Evolutionary conservation across 306 rosid genomes (phyloP).

Genomic region (Lathyrus tuberosus): DNA sequence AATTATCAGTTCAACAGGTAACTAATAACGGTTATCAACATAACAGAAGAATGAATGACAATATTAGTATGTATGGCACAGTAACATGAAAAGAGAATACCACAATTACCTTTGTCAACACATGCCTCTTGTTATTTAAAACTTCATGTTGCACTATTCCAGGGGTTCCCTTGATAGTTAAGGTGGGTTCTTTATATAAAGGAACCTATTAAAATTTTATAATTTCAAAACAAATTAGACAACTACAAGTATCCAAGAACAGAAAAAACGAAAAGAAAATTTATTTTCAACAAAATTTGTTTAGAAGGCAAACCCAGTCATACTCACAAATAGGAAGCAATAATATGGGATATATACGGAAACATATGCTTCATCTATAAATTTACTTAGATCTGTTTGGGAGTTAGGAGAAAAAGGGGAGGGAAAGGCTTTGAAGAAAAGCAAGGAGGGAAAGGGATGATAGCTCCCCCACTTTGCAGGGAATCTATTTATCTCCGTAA

Average conservation of each 20-base stretch:
- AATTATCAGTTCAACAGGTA: constrained; percentile 37
- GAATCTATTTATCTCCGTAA: not conserved
- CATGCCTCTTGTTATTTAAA: constrained; percentile 91
- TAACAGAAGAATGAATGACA: constrained; percentile 24
- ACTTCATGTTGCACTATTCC: constrained; percentile 92
- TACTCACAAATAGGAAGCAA: constrained; percentile 12
- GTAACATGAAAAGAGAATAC: constrained; percentile 33
- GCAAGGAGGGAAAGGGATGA: not conserved
- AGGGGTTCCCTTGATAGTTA: constrained; percentile 82
- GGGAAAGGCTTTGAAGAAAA: not conserved
- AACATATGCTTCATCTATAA: constrained; percentile 30
- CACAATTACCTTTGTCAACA: constrained; percentile 83
- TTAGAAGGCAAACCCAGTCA: constrained; percentile 21
- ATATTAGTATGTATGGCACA: constrained; percentile 15
- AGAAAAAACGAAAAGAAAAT: constrained; percentile 35
- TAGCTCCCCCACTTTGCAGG: not conserved
- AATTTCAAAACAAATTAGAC: constrained; percentile 40
- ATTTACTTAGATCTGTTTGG: constrained; percentile 3
- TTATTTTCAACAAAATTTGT: constrained; percentile 31
- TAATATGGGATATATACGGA: constrained; percentile 17
- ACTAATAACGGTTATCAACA: constrained; percentile 21
- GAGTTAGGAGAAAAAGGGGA: not conserved
- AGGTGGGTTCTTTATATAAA: constrained; percentile 77
- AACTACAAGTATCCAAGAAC: constrained; percentile 32
- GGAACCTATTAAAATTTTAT: constrained; percentile 65